phyloP scores from a whole-genome alignment of 345 rosid genomes.

The Salix udensis region DNA sequence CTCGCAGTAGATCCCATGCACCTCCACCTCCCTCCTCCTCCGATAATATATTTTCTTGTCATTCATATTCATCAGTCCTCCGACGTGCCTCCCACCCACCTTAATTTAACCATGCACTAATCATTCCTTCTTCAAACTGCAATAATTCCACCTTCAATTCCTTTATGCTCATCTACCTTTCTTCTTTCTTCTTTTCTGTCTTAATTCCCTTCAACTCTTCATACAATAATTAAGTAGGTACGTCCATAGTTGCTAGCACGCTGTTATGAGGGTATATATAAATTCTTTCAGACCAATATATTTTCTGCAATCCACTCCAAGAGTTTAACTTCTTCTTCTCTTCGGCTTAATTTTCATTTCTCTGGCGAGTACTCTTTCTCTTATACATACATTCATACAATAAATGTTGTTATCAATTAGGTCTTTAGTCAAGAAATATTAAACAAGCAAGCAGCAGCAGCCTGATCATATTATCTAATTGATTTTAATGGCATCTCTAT shows the following conservation, averaged over 20 bases:
- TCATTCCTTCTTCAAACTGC: not conserved
- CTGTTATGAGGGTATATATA: not conserved
- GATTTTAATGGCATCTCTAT: constrained; percentile 49
- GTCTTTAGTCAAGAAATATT: not conserved
- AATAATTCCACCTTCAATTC: not conserved
- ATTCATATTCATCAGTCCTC: not conserved
- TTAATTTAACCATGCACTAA: not conserved
- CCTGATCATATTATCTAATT: no score
- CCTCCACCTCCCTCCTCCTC: not conserved
- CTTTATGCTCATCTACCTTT: not conserved
- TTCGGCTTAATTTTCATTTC: no score
- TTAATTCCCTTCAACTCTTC: no score
- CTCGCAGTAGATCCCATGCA: not conserved
- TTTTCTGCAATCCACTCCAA: no score
- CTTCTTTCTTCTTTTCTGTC: not conserved
- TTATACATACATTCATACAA: no score
- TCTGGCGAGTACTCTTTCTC: no score
- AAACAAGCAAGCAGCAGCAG: not conserved
- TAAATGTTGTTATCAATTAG: not conserved
- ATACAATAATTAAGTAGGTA: not conserved
- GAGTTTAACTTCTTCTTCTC: no score
- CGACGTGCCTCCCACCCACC: not conserved
- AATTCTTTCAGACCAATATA: not conserved
- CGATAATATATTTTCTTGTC: not conserved
- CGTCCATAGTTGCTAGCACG: not conserved